Conservation (phyloP, 1,284 basidiomycete genomes). For the Austropuccinia psidii region DNA sequence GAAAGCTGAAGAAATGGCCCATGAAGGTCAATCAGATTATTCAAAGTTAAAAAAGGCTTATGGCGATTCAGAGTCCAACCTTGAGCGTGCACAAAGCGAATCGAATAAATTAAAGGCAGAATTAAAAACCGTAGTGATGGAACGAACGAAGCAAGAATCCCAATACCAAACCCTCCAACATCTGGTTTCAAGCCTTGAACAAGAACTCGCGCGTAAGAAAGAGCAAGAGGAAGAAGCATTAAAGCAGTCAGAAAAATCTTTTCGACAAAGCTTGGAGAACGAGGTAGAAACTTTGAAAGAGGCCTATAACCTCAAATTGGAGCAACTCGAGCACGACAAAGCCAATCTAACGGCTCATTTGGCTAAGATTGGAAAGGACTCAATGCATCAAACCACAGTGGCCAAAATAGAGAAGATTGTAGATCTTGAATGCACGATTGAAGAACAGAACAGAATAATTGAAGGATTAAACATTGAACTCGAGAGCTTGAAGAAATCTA, state of each 20-base stretch:
- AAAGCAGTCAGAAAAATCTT: neutral
- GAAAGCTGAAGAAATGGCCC: constrained; percentile 3
- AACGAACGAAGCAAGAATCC: constrained; percentile 22
- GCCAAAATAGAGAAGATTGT: constrained; percentile 35
- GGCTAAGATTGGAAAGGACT: neutral
- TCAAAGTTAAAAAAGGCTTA: neutral
- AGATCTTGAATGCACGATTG: constrained; percentile 33
- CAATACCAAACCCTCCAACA: constrained; percentile 8
- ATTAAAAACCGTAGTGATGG: constrained; percentile 4
- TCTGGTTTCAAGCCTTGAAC: neutral
- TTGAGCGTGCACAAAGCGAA: neutral
- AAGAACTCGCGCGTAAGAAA: constrained; percentile 4
- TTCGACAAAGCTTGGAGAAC: constrained; percentile 1
- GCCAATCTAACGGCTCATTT: constrained; percentile 22
- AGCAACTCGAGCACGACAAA: constrained; percentile 14
- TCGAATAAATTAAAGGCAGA: neutral
- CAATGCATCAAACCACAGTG: constrained; percentile 23
- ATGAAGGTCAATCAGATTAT: neutral
- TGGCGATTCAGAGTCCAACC: neutral
- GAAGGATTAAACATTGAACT: neutral
- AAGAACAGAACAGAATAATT: constrained; percentile 32
- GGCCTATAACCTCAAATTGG: constrained; percentile 7
- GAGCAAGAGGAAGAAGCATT: constrained; percentile 17
- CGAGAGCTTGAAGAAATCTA: neutral
- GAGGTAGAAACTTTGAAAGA: constrained; percentile 2